These are phyloP conservation scores for Dactylella cylindrospora DNA, from an alignment of 2,329 filamentous ascomycete genomes.

Conservation along the genomic window DNA sequence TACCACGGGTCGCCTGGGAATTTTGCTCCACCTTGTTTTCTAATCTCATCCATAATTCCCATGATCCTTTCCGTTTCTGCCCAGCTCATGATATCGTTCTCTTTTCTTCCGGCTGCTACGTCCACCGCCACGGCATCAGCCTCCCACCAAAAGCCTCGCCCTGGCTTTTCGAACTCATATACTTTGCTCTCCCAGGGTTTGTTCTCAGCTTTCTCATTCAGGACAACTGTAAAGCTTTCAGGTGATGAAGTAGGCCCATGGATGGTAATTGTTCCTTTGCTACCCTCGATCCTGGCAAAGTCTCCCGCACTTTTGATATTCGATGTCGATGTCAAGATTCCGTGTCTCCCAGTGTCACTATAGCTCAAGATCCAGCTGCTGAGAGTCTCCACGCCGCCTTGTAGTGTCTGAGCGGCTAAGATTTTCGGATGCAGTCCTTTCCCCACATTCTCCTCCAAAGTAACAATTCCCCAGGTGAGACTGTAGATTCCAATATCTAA, in stretches of 20 bases:
- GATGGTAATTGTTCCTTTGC: constrained; percentile 52
- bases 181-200: constrained; percentile 49
- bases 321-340: constrained; percentile 54
- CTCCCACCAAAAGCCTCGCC: constrained; percentile 55
- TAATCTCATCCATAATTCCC: constrained; percentile 57
- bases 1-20: constrained; percentile 46
- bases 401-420: constrained; percentile 52
- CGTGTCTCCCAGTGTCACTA: constrained; percentile 52
- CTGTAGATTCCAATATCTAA: constrained; percentile 56
- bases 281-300: constrained; percentile 55
- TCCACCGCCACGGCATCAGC: constrained; percentile 55
- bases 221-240: constrained; percentile 52
- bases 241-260: constrained; percentile 52
- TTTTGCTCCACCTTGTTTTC: constrained; percentile 51
- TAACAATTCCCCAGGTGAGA: constrained; percentile 53
- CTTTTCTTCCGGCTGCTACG: constrained; percentile 51
- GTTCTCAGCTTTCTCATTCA: constrained; percentile 48
- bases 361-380: constrained; percentile 54
- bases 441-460: constrained; percentile 50
- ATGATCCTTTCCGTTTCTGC: constrained; percentile 56
- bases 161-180: constrained; percentile 52
- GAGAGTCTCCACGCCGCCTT: constrained; percentile 51
- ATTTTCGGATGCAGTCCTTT: constrained; percentile 51
- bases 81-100: constrained; percentile 56
- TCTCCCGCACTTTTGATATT: constrained; percentile 46